Evolutionary conservation across 352 stramenopile species (phyloP).

Genomic region (Globisporangium alternatum): DNA sequence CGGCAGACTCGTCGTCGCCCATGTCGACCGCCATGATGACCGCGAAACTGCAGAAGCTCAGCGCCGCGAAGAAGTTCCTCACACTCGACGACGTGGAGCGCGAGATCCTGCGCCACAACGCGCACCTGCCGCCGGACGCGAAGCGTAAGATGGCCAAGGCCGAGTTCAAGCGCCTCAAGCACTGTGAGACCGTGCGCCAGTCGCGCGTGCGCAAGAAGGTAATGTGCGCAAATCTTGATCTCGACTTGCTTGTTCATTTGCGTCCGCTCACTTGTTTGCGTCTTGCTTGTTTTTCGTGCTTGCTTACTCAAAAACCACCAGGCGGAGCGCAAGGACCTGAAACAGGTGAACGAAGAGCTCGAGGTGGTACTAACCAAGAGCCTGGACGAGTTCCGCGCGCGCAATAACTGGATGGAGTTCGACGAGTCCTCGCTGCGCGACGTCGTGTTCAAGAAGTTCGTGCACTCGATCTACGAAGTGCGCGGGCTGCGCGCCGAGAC

Average conservation of each 20-base stretch:
- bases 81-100: conserved; percentile 66
- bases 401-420: conserved; percentile 49
- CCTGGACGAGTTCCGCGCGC: conserved; percentile 31
- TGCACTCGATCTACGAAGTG: conserved; percentile 75
- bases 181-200: conserved; percentile 77
- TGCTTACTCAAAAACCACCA: conserved; percentile 15
- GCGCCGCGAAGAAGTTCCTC: conserved; percentile 28
- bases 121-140: conserved; percentile 36
- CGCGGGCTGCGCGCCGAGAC: conserved; percentile 42
- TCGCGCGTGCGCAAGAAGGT: conserved; percentile 77
- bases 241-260: neutral
- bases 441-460: conserved; percentile 61
- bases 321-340: conserved; percentile 51
- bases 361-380: conserved; percentile 40
- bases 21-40: conserved; percentile 7
- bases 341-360: conserved; percentile 54
- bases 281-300: neutral
- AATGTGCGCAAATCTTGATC: neutral
- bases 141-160: conserved; percentile 58
- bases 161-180: conserved; percentile 71
- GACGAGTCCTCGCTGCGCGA: conserved; percentile 49
- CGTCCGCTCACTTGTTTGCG: neutral
- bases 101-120: conserved; percentile 39
- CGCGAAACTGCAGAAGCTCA: conserved; percentile 6
- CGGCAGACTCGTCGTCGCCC: neutral